Conservation (phyloP, 306 rosid species). For the Corylus heterophylla region DNA sequence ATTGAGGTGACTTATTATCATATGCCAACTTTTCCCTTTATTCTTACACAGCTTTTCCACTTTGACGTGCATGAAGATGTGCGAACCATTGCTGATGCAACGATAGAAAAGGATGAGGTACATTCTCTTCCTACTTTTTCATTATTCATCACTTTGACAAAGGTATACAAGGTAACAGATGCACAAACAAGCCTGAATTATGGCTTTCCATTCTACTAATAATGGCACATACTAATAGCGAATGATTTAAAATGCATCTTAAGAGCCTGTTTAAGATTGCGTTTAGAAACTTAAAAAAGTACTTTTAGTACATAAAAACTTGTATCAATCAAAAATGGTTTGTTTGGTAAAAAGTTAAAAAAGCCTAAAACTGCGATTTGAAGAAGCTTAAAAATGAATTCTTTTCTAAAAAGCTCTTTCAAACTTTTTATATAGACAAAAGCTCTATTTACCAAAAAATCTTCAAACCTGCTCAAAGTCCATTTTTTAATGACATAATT, state of each 20-base stretch:
- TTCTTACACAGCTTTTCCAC: conserved; percentile 73
- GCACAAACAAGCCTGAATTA: conserved; percentile 2
- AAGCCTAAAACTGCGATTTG: too few species aligned
- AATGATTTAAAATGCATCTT: neutral
- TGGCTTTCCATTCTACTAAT: neutral
- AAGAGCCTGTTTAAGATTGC: too few species aligned
- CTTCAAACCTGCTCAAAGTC: neutral
- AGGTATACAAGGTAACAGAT: neutral
- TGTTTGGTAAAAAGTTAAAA: too few species aligned
- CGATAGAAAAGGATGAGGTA: conserved; percentile 97
- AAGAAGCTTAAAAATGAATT: too few species aligned
- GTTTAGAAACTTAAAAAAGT: too few species aligned
- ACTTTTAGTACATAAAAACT: too few species aligned
- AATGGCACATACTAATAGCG: neutral
- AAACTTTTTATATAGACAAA: too few species aligned
- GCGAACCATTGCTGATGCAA: conserved; percentile 93
- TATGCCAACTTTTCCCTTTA: neutral
- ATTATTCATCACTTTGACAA: neutral
- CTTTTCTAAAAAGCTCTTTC: too few species aligned
- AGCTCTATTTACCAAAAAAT: too few species aligned
- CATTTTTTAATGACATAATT: neutral
- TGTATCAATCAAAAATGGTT: too few species aligned
- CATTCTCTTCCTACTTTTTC: conserved; percentile 15
- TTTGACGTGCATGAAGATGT: conserved; percentile 98
- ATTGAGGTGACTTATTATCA: conserved; percentile 14